Evolutionary conservation across 768 basidiomycete genomes (phyloP), one percentile per base, ranked within the genome.

Genomic region (Amanita inopinata): DNA sequence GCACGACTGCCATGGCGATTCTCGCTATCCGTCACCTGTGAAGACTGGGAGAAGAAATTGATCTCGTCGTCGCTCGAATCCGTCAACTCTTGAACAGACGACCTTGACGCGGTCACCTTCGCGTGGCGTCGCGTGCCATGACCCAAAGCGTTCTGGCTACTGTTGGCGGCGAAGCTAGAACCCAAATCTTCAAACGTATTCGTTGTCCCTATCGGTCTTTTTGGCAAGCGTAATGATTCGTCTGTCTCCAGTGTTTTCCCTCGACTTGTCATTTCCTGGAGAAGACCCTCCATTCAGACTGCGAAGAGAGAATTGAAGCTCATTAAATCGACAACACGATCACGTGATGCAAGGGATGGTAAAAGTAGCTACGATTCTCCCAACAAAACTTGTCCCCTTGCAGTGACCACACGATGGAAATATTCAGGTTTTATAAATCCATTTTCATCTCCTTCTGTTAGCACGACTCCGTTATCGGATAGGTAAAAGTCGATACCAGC

Each of bases 401-500:
- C 55, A 46, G 71, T 67, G 49, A 83, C 80, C 1, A 90, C 90
- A 11, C 74, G 69, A 12, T 62, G 50, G 61, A 96, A 98, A 54
- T 76, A 85, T 18, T 73, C 61, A 3, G 76, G 69, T 1, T 61
- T 53, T 9, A 94, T 54, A 43, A 75, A 66, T 0, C 91, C 90
- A 2, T 56, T 53, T 31, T 66, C 67, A 46, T 89, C 67, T 0
- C 94, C 94, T 38, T 78, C 78, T 0, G 87, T 89, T 1, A 97
- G 71, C 10, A 97, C 73, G 14, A 97, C 93, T 1, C 88, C 90
- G 48, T 98, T 97, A 3, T 75, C 67, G 1, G 90, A 94, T 1
- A 89, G 59, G 59, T 74, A 80, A 46, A 98, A 86, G 39, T 71
- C 65, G 57, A 86, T 66, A 1, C 84, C 87, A 2, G 72, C 72